Conservation (phyloP, 306 rosid species). For the Pueraria montana region DNA sequence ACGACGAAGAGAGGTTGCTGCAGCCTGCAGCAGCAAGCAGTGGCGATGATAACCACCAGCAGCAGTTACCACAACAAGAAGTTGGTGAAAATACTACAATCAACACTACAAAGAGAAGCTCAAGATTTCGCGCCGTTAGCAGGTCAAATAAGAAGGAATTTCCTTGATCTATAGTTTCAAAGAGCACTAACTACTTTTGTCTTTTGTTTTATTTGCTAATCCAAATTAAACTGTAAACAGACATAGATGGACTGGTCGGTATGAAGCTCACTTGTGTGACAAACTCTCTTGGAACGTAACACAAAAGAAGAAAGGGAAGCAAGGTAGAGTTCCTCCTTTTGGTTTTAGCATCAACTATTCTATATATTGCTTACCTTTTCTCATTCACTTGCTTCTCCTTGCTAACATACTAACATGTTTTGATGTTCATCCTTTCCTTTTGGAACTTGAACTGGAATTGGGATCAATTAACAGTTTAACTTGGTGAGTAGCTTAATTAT, state of each 20-base stretch:
- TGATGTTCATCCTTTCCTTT: slow-evolving; percentile 21
- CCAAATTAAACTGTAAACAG: slow-evolving; percentile 48
- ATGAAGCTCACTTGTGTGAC: slow-evolving; percentile 95
- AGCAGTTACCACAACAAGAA: slow-evolving; percentile 25
- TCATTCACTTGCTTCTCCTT: background rate
- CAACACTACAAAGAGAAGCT: slow-evolving; percentile 75
- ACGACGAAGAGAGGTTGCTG: slow-evolving; percentile 63
- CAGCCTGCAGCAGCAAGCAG: background rate
- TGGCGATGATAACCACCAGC: slow-evolving; percentile 27
- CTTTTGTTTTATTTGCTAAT: slow-evolving; percentile 38
- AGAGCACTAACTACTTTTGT: background rate
- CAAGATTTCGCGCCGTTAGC: slow-evolving; percentile 91
- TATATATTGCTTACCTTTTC: background rate
- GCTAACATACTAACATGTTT: slow-evolving; percentile 17
- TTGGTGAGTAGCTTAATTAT: slow-evolving; percentile 57
- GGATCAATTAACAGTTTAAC: slow-evolving; percentile 62
- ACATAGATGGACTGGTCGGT: slow-evolving; percentile 92
- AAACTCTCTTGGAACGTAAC: slow-evolving; percentile 90
- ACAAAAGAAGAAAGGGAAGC: slow-evolving; percentile 92
- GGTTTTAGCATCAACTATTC: background rate
- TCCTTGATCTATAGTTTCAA: slow-evolving; percentile 13
- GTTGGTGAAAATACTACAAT: slow-evolving; percentile 56
- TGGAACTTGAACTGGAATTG: slow-evolving; percentile 47
- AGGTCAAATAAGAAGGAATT: slow-evolving; percentile 49
- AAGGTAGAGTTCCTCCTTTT: slow-evolving; percentile 57